Conservation (phyloP, 2,329 filamentous ascomycete genomes). For the Penicillium sp. region DNA sequence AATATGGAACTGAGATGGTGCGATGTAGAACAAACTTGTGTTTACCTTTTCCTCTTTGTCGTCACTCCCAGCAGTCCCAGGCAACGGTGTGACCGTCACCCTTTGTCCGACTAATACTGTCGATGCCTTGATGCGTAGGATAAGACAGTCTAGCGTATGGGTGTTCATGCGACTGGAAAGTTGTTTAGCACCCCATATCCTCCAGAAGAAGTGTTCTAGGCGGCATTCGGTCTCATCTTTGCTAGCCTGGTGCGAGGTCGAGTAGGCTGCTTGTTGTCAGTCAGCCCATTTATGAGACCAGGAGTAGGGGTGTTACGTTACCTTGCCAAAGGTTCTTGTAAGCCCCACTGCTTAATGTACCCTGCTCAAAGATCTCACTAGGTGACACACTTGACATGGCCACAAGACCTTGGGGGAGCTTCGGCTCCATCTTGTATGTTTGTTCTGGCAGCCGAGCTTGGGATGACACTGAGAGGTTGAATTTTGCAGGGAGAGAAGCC, state of each 20-base stretch:
- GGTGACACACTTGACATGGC: conserved; percentile 38
- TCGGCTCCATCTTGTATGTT: conserved; percentile 33
- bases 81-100: background rate
- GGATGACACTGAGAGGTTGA: background rate
- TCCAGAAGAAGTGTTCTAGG: conserved; percentile 54
- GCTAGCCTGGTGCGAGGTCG: conserved; percentile 44
- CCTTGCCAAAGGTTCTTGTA: conserved; percentile 51
- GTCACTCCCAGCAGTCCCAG: background rate
- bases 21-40: background rate
- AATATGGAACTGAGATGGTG: background rate
- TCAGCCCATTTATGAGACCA: background rate
- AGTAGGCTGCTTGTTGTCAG: conserved; percentile 41
- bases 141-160: conserved; percentile 42
- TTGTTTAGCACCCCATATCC: conserved; percentile 47
- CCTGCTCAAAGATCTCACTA: conserved; percentile 36
- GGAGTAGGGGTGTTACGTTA: conserved; percentile 21
- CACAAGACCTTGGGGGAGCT: conserved; percentile 43
- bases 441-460: background rate
- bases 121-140: conserved; percentile 43
- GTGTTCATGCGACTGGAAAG: conserved; percentile 39
- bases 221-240: conserved; percentile 42
- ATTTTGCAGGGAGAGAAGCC: background rate
- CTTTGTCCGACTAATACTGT: conserved; percentile 1
- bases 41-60: conserved; percentile 2
- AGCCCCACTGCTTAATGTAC: conserved; percentile 39